Percentiles rank a stretch among this genome's conserved stretches.
These are phyloP conservation scores for Harringtonia aguacate DNA, from an alignment of 2,329 filamentous ascomycete species.

Conservation along the genomic window DNA sequence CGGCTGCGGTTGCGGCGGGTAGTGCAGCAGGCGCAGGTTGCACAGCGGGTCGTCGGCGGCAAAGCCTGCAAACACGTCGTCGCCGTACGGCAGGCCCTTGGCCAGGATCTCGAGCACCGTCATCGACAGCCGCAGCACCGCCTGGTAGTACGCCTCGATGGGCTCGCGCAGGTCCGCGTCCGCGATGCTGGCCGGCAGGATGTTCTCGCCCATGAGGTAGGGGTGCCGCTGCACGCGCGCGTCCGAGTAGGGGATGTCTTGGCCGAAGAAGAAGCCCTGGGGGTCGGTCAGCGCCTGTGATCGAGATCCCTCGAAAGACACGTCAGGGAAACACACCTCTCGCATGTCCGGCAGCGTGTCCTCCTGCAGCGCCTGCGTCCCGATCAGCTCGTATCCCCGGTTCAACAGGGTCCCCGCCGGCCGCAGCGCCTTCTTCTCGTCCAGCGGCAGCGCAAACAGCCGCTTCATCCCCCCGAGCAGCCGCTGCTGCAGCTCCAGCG, in stretches of 20 bases:
- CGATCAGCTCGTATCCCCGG: constrained; percentile 38
- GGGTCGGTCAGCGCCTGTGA: not conserved
- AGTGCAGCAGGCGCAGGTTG: constrained; percentile 36
- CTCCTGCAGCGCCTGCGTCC: constrained; percentile 32
- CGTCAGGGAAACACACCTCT: not conserved
- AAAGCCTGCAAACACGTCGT: constrained; percentile 31
- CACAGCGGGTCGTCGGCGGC: constrained; percentile 28
- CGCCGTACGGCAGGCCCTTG: constrained; percentile 27
- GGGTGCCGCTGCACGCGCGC: constrained; percentile 24
- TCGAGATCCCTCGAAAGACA: too few species aligned
- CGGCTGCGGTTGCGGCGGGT: constrained; percentile 31
- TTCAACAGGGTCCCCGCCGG: constrained; percentile 17
- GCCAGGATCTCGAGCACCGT: constrained; percentile 31
- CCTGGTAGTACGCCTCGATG: constrained; percentile 27
- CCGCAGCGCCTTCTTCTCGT: constrained; percentile 31
- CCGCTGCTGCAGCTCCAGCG: constrained; percentile 12
- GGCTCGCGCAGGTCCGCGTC: constrained; percentile 23
- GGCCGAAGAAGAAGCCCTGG: constrained; percentile 27
- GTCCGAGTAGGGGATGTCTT: constrained; percentile 21
- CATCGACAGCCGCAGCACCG: constrained; percentile 26
- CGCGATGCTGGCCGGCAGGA: constrained; percentile 18
- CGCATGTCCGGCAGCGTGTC: constrained; percentile 32
- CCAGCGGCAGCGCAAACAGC: constrained; percentile 36
- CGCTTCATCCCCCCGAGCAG: constrained; percentile 21
- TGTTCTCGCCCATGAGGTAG: constrained; percentile 27